Conservation (phyloP, 441 rosid genomes). For the Hura crepitans region DNA sequence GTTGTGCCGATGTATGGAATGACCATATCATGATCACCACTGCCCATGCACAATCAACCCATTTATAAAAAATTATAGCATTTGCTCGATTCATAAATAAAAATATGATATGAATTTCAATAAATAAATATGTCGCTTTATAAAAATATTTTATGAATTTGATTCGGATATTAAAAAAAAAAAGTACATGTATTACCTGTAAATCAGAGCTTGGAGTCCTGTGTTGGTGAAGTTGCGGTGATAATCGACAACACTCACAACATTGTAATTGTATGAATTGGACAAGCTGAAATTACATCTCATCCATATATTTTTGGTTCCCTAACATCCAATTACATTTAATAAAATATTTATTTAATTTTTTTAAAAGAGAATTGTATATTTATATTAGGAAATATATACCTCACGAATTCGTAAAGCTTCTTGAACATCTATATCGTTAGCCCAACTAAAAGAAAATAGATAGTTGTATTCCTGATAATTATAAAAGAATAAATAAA, state of each 20-base stretch:
- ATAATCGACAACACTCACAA: constrained; percentile 15
- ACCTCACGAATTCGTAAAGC: constrained; percentile 25
- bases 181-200: constrained; percentile 24
- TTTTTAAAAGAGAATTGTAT: too few relatives aligned
- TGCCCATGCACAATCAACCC: too few relatives aligned
- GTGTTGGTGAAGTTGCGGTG: constrained; percentile 30
- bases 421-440: constrained; percentile 14
- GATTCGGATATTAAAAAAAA: too few relatives aligned
- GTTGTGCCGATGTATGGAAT: constrained; percentile 9
- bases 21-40: constrained; percentile 10
- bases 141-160: too few relatives aligned
- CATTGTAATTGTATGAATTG: constrained; percentile 14
- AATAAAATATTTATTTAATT: too few relatives aligned
- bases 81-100: not conserved
- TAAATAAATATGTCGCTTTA: too few relatives aligned
- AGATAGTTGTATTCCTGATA: constrained; percentile 16
- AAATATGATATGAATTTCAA: too few relatives aligned
- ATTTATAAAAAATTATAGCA: not conserved
- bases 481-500: not conserved
- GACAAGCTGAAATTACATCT: constrained; percentile 26
- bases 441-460: constrained; percentile 20
- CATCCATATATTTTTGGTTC: constrained; percentile 18
- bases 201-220: constrained; percentile 28
- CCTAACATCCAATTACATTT: constrained; percentile 7
- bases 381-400: not conserved